These are phyloP conservation scores for Byssothecium circinans DNA, from an alignment of 2,329 filamentous ascomycete genomes.

Conservation along the genomic window DNA sequence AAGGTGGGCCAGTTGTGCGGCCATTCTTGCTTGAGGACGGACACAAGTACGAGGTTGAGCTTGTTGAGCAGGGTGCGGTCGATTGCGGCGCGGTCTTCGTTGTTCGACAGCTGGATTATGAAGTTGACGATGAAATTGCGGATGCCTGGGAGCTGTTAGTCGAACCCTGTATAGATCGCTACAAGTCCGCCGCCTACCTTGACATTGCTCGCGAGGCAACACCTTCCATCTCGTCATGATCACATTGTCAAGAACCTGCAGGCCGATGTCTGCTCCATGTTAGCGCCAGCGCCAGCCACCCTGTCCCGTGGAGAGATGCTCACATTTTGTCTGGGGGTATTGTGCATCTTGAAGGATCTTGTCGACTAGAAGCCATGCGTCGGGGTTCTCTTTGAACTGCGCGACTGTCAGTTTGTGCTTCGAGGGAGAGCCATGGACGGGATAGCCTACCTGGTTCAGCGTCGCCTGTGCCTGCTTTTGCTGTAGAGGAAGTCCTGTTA, in stretches of 20 bases:
- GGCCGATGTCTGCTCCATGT: conserved; percentile 70
- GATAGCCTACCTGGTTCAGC: conserved; percentile 76
- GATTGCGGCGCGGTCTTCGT: conserved; percentile 81
- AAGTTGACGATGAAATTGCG: conserved; percentile 99
- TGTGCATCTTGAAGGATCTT: conserved; percentile 92
- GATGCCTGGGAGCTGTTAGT: conserved; percentile 65
- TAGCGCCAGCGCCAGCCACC: conserved; percentile 27
- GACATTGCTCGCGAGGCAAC: conserved; percentile 90
- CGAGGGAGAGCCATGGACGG: conserved; percentile 4
- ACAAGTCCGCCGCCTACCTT: conserved; percentile 60
- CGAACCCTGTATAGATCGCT: background rate
- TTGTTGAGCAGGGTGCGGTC: conserved; percentile 95
- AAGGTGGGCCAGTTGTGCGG: conserved; percentile 99
- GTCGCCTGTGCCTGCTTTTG: conserved; percentile 95
- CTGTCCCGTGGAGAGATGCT: conserved; percentile 37
- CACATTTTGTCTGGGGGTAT: conserved; percentile 96
- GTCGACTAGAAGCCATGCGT: conserved; percentile 96
- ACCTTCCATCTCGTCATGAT: conserved; percentile 99
- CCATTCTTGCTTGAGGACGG: conserved; percentile 98
- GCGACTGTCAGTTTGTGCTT: conserved; percentile 19
- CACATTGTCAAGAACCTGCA: conserved; percentile 97
- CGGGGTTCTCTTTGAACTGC: conserved; percentile 98
- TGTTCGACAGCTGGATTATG: conserved; percentile 90
- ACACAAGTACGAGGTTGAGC: conserved; percentile 95
- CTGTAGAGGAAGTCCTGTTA: conserved; percentile 54